phyloP scores from a whole-genome alignment of 176 grass and related monocot species.

The Stipa capillata region DNA sequence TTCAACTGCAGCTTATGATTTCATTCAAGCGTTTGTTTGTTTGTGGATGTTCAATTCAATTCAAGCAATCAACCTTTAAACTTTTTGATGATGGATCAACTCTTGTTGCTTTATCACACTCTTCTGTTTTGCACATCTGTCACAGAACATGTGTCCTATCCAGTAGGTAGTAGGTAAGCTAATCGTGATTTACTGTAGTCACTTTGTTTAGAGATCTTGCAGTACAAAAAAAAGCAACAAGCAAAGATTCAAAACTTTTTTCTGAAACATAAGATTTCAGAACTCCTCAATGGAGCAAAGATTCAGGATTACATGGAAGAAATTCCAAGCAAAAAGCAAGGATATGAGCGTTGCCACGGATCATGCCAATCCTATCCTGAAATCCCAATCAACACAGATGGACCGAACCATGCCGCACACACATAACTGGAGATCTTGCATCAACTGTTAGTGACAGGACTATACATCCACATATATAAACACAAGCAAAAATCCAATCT shows the following conservation, averaged over 20 bases:
- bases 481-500: no score
- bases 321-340: background rate
- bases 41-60: no score
- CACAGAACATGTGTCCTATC: background rate
- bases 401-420: no score
- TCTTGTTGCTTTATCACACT: background rate
- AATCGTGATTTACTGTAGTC: background rate
- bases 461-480: no score
- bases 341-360: background rate
- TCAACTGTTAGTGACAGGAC: background rate
- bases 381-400: no score
- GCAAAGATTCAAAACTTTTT: background rate
- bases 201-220: background rate
- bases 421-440: background rate
- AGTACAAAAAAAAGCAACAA: background rate
- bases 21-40: no score
- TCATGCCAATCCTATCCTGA: background rate
- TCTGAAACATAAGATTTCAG: background rate
- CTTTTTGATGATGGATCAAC: no score
- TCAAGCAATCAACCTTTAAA: no score
- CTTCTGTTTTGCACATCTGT: no score
- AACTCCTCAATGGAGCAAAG: background rate
- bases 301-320: background rate
- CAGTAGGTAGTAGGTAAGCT: conserved; percentile 8
- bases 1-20: no score